Base-by-base conservation (phyloP, 2,329 filamentous ascomycete species). In the Cadophora malorum region DNA sequence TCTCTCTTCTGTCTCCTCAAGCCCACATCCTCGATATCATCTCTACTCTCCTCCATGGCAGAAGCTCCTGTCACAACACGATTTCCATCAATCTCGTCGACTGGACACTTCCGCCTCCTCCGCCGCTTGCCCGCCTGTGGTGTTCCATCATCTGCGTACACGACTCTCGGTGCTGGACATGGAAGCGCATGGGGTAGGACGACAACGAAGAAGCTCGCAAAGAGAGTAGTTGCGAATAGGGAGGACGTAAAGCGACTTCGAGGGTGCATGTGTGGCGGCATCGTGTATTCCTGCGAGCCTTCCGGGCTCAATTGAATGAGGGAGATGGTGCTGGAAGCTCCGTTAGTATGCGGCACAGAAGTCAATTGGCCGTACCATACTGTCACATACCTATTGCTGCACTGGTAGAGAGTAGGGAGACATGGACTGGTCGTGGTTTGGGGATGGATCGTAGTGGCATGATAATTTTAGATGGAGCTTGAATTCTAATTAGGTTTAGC, bases 201-300 rank as follows among this genome's bases (percentile, higher is more conserved):
- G 64, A 99, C 96, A 70, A 99, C 94, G 71, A 97, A 86, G 80
- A 99, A 97, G 74, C 92, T 96, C 38, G 94, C 90, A 70, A 92
- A 85, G 65, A 98, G 87, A 0, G 95, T 98, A n/a, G 91, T 93
- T 62, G 93, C 94, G 83, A 99, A 99, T 69, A 99, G 90, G 56
- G 94, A 96, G 66, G 92, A 94, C 75, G 96, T 99, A 83, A 93
- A 92, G 76, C 93, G 90, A 74, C 95, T 98, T 80, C 94, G 90
- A 41, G 96, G 96, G 80, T 99, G 96, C 52, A 99, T 89, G 81
- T 95, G 83, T 50, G 88, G 92, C 76, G 93, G 90, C 92, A 96
- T 96, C 78, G 77, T 45, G 6, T 10, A 3, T 81, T 61, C 41
- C 41, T 56, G 45, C 23, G 19, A 56, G 35, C 28, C 47, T 41